Evolutionary conservation across 768 basidiomycete species (phyloP).

Genomic region (Tulasnella sp.): DNA sequence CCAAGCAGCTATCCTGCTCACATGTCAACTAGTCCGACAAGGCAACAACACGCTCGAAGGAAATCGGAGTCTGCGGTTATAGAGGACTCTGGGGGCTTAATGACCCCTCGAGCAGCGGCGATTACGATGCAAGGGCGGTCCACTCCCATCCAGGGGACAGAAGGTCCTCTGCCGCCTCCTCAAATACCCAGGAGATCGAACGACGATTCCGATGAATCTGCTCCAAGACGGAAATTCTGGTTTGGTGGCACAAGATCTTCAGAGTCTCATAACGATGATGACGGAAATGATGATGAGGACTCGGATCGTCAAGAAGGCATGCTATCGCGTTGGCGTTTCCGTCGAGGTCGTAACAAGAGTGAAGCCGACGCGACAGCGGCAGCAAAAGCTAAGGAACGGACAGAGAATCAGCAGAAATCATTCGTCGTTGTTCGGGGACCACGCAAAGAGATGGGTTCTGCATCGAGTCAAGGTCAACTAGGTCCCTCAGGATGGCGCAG

Average conservation of each 20-base stretch:
- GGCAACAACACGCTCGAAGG: constrained; percentile 42
- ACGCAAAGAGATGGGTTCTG: no score
- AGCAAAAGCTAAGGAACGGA: not conserved
- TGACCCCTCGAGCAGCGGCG: not conserved
- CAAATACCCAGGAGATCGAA: not conserved
- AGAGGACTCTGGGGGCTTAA: constrained; percentile 35
- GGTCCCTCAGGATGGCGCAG: constrained; percentile 10
- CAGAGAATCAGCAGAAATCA: not conserved
- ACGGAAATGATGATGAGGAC: constrained; percentile 4
- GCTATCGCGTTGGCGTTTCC: constrained; percentile 11
- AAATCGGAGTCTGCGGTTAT: constrained; percentile 77
- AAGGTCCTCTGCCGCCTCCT: constrained; percentile 5
- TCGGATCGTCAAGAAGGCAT: not conserved
- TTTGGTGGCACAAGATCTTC: not conserved
- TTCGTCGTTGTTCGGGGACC: constrained; percentile 13
- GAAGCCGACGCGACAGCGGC: constrained; percentile 4
- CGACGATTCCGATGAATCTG: not conserved
- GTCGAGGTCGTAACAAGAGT: constrained; percentile 12
- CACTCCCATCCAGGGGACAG: no score
- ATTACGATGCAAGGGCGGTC: no score
- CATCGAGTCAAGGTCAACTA: no score
- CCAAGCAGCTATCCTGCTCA: constrained; percentile 27
- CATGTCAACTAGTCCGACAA: not conserved
- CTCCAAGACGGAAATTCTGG: constrained; percentile 6
- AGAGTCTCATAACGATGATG: not conserved